Evolutionary conservation across 495 filamentous ascomycete species (phyloP).

Genomic region (Aspergillus ostianus): DNA sequence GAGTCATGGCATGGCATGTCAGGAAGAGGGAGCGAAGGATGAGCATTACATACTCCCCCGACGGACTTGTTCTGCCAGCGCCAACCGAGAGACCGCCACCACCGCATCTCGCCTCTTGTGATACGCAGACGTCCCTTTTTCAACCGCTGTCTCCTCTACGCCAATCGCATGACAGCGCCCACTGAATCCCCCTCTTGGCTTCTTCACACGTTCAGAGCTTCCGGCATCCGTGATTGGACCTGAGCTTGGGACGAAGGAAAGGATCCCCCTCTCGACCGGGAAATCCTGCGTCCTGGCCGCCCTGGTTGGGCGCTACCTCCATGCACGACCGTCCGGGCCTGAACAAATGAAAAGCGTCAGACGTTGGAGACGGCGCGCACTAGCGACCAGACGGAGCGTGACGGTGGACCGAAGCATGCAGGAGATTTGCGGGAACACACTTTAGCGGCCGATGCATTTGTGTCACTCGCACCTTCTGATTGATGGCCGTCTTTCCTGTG

Average conservation of each 20-base stretch:
- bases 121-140: constrained; percentile 10
- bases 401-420: constrained; percentile 21
- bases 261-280: background rate
- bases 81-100: constrained; percentile 13
- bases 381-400: constrained; percentile 20
- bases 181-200: constrained; percentile 14
- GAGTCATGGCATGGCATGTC: constrained; percentile 7
- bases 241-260: background rate
- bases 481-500: constrained; percentile 12
- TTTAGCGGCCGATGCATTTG: constrained; percentile 21
- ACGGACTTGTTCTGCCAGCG: constrained; percentile 6
- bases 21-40: constrained; percentile 3
- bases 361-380: constrained; percentile 10
- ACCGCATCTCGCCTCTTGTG: constrained; percentile 12
- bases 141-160: constrained; percentile 4
- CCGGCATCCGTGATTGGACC: constrained; percentile 13
- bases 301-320: constrained; percentile 17
- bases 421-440: constrained; percentile 23
- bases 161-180: constrained; percentile 14
- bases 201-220: constrained; percentile 14
- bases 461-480: constrained; percentile 15
- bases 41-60: constrained; percentile 21
- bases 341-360: constrained; percentile 11
- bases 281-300: constrained; percentile 4
- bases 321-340: constrained; percentile 7